Percentiles rank a stretch among this genome's conserved stretches.
Evolutionary conservation across 306 rosid species (phyloP).

Genomic region (Malus asiatica): DNA sequence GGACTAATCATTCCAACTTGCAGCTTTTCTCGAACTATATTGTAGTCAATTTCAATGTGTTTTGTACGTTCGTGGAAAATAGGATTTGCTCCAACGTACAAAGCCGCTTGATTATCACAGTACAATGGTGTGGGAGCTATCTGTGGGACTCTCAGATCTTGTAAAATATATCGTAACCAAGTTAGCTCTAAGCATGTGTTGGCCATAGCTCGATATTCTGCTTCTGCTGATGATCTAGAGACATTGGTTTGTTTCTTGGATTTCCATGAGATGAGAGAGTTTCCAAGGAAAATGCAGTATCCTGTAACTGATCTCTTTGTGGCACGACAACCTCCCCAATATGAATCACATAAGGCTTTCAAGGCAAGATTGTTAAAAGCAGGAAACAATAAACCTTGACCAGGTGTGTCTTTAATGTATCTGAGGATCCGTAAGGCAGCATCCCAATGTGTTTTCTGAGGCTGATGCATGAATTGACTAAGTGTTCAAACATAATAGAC

Average conservation of each 20-base stretch:
- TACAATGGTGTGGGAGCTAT: not conserved
- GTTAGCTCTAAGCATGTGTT: slow-evolving; percentile 1
- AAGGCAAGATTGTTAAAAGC: not conserved
- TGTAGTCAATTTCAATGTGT: not conserved
- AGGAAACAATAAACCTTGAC: not conserved
- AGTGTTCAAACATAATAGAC: not conserved
- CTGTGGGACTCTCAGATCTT: not conserved
- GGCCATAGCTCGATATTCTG: not conserved
- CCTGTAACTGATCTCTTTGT: not conserved
- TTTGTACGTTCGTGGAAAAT: not conserved
- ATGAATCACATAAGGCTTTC: not conserved
- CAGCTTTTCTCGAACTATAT: not conserved
- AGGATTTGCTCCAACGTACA: not conserved
- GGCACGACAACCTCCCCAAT: not conserved
- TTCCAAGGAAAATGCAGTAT: not conserved
- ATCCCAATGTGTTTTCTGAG: slow-evolving; percentile 1
- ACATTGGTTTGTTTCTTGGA: not conserved
- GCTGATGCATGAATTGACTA: slow-evolving; percentile 6
- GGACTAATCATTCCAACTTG: not conserved
- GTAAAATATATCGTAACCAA: not conserved
- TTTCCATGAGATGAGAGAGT: not conserved
- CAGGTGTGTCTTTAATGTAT: not conserved
- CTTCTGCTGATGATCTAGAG: too few relatives aligned
- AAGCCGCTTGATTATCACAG: not conserved
- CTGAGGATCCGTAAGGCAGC: not conserved